Evolutionary conservation across 768 basidiomycete genomes (phyloP).

Genomic region (Auricularia auricula-judae): DNA sequence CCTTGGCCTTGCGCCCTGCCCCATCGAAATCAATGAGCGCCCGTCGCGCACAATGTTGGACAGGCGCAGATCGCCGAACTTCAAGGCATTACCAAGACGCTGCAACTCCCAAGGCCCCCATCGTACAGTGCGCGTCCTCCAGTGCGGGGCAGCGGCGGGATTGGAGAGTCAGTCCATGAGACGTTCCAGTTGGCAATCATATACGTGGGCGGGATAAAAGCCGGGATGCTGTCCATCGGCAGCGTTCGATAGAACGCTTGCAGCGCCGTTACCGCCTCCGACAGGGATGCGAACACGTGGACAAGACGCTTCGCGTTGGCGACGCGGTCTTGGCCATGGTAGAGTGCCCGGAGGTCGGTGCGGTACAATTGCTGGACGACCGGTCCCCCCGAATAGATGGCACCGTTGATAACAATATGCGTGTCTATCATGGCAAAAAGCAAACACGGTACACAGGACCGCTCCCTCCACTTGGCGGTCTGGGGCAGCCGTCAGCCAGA

Average conservation of each 20-base stretch:
- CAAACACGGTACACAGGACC: background rate
- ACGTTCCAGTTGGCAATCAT: background rate
- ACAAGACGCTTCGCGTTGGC: background rate
- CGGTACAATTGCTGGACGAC: background rate
- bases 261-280: background rate
- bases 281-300: background rate
- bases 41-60: conserved; percentile 20
- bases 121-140: background rate
- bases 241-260: background rate
- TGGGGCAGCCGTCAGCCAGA: background rate
- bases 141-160: background rate
- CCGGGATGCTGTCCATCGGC: background rate
- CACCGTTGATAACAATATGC: background rate
- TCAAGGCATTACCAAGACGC: background rate
- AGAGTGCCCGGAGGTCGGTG: background rate
- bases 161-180: background rate
- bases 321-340: background rate
- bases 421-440: background rate
- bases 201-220: background rate
- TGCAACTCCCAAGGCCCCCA: background rate
- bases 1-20: conserved; percentile 20
- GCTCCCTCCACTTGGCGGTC: background rate
- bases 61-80: conserved; percentile 25
- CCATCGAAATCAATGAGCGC: conserved; percentile 30
- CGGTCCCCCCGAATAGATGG: background rate